Evolutionary conservation across 805 yeast species (phyloP).

Genomic region (Starmera pachycereana): DNA sequence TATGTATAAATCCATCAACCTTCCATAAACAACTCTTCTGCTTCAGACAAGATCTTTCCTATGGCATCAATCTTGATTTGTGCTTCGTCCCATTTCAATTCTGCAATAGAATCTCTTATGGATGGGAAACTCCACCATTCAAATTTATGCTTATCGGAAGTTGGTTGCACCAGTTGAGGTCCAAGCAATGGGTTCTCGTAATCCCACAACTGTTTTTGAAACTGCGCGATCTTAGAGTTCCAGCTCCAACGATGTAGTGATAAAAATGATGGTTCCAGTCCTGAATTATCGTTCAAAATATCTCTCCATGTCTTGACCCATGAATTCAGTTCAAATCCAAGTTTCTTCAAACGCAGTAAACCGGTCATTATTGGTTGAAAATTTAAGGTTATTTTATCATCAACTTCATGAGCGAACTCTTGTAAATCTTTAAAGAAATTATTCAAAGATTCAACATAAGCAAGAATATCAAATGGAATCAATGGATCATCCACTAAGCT

Average conservation of each 20-base stretch:
- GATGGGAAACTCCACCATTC: slow-evolving; percentile 67
- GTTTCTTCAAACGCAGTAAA: slow-evolving; percentile 27
- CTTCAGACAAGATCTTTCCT: slow-evolving; percentile 23
- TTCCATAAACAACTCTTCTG: slow-evolving; percentile 21
- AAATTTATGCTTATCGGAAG: slow-evolving; percentile 22
- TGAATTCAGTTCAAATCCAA: slow-evolving; percentile 37
- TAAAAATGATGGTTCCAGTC: slow-evolving; percentile 62
- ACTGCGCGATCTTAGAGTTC: slow-evolving; percentile 54
- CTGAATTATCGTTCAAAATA: slow-evolving; percentile 38
- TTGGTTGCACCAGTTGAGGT: slow-evolving; percentile 48
- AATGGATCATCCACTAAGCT: slow-evolving; percentile 66
- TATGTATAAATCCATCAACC: slow-evolving; percentile 2
- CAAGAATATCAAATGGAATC: slow-evolving; percentile 53
- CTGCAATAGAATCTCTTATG: slow-evolving; percentile 55
- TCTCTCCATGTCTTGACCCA: slow-evolving; percentile 61
- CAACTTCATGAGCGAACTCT: slow-evolving; percentile 20
- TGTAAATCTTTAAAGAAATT: slow-evolving; percentile 37
- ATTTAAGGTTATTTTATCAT: slow-evolving; percentile 16
- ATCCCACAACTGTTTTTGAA: slow-evolving; percentile 39
- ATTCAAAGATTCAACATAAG: slow-evolving; percentile 34
- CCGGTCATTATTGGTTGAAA: slow-evolving; percentile 20
- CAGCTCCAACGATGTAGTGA: slow-evolving; percentile 70
- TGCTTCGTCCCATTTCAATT: slow-evolving; percentile 40
- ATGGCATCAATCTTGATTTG: slow-evolving; percentile 40
- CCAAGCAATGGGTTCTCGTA: slow-evolving; percentile 63